Conservation (phyloP, 192 early-diverging fungal species). For the Umbelopsis ramanniana region DNA sequence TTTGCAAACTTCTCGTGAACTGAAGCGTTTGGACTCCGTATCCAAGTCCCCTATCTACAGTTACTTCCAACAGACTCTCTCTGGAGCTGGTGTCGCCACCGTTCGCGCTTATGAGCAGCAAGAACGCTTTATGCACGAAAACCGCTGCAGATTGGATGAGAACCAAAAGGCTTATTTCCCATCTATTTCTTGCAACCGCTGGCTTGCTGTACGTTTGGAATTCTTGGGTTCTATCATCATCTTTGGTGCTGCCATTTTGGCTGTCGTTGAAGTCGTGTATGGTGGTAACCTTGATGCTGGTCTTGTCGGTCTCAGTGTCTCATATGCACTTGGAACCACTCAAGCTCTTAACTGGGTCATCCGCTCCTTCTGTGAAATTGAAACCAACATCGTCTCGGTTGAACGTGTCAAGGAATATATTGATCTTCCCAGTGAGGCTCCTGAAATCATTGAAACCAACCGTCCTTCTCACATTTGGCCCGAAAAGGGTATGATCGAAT, state of each 20-base stretch:
- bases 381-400: conserved; percentile 70
- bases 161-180: conserved; percentile 84
- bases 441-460: conserved; percentile 64
- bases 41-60: conserved; percentile 84
- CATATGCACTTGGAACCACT: conserved; percentile 75
- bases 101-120: conserved; percentile 73
- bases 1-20: conserved; percentile 71
- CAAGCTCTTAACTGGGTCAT: conserved; percentile 89
- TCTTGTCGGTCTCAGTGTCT: conserved; percentile 63
- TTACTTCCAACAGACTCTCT: conserved; percentile 68
- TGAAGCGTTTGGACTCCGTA: conserved; percentile 84
- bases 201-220: conserved; percentile 79
- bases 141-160: conserved; percentile 72
- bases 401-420: conserved; percentile 85
- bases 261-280: conserved; percentile 64
- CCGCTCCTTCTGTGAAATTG: conserved; percentile 85
- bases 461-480: conserved; percentile 75
- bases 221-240: conserved; percentile 79
- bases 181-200: conserved; percentile 68
- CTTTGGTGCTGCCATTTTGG: conserved; percentile 76
- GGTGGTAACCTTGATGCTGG: conserved; percentile 67
- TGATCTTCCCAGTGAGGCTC: conserved; percentile 79
- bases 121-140: conserved; percentile 68
- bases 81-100: conserved; percentile 55
- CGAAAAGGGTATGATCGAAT: conserved; percentile 70